phyloP scores from a whole-genome alignment of 495 filamentous ascomycete genomes.

The Annulohypoxylon stygium region DNA sequence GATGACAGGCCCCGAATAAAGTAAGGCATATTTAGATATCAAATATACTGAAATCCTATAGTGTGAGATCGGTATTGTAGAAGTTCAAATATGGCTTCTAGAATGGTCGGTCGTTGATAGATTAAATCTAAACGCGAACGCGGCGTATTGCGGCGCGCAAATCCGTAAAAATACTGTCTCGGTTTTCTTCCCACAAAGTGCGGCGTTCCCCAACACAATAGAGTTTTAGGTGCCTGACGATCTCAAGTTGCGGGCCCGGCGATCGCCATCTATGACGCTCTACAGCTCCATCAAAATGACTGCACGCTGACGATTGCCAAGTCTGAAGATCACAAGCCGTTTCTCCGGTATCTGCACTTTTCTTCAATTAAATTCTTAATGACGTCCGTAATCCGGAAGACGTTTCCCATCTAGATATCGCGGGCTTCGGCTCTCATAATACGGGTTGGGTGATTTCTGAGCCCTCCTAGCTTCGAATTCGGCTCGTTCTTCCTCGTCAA shows the following conservation, averaged over 20 bases:
- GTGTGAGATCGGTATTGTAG: constrained; percentile 14
- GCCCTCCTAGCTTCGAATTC: constrained; percentile 63
- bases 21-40: neutral
- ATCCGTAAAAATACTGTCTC: constrained; percentile 18
- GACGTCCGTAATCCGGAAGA: constrained; percentile 39
- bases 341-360: neutral
- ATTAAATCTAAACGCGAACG: constrained; percentile 9
- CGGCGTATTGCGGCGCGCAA: neutral
- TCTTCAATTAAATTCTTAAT: neutral
- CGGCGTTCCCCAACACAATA: constrained; percentile 25
- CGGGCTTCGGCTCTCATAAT: constrained; percentile 58
- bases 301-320: constrained; percentile 12
- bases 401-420: constrained; percentile 62
- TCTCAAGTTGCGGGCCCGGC: constrained; percentile 28
- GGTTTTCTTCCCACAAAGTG: constrained; percentile 11
- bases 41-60: neutral
- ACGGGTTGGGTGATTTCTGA: constrained; percentile 55
- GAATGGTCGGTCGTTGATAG: constrained; percentile 15
- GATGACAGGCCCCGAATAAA: neutral
- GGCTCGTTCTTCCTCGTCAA: constrained; percentile 68
- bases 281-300: constrained; percentile 20
- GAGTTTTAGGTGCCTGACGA: constrained; percentile 28
- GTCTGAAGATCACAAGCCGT: constrained; percentile 6
- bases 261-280: constrained; percentile 32
- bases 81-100: constrained; percentile 11